phyloP scores from a whole-genome alignment of 1,284 basidiomycete genomes.

The Ceratobasidium sp. region DNA sequence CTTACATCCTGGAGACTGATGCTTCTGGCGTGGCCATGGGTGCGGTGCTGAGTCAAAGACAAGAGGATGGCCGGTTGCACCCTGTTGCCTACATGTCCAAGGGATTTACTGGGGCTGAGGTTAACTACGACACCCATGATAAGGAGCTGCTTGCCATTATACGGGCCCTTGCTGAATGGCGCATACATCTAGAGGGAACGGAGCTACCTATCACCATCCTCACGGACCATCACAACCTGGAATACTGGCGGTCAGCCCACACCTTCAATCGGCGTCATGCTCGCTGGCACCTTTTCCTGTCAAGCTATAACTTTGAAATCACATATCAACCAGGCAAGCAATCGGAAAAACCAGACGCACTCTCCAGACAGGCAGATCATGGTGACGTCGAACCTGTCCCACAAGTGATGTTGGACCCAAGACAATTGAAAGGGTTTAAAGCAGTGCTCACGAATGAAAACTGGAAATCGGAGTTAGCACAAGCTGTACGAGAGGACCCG shows the following conservation, averaged over 20 bases:
- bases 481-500: too few species aligned
- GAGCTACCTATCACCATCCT: slow-evolving; percentile 50
- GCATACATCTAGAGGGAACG: slow-evolving; percentile 51
- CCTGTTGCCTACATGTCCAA: slow-evolving; percentile 41
- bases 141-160: slow-evolving; percentile 52
- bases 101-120: slow-evolving; percentile 48
- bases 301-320: not conserved
- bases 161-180: slow-evolving; percentile 46
- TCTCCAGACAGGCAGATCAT: too few species aligned
- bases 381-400: too few species aligned
- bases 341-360: too few species aligned
- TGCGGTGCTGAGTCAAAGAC: slow-evolving; percentile 45
- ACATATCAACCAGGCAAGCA: too few species aligned
- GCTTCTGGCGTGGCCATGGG: slow-evolving; percentile 29
- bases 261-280: not conserved
- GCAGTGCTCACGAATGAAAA: too few species aligned
- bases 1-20: slow-evolving; percentile 33
- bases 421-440: too few species aligned
- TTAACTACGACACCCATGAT: slow-evolving; percentile 54
- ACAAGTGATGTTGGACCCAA: too few species aligned
- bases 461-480: too few species aligned
- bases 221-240: slow-evolving; percentile 60
- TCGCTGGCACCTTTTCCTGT: not conserved
- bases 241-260: too few species aligned
- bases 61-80: slow-evolving; percentile 44